Conservation (phyloP, 805 yeast species). For the Metschnikowia aberdeeniae region DNA sequence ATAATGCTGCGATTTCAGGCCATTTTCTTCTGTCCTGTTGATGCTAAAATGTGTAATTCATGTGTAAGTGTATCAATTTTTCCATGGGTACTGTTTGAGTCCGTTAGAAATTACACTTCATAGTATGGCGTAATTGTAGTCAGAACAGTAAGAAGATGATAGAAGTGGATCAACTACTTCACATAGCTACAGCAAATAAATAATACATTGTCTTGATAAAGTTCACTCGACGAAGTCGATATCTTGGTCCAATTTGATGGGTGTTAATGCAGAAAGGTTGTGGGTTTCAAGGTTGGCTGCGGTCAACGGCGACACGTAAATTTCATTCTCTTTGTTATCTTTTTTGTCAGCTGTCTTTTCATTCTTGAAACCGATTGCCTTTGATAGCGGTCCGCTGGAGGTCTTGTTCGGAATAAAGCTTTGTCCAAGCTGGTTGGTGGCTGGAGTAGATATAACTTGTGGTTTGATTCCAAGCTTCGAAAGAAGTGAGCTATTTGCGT, state of each 20-base stretch:
- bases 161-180: too few relatives aligned
- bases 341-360: conserved; percentile 5
- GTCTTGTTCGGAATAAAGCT: conserved; percentile 6
- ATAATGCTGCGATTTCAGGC: too few relatives aligned
- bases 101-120: too few relatives aligned
- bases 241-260: conserved; percentile 4
- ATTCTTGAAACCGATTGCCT: neutral
- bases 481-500: conserved; percentile 32
- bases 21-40: too few relatives aligned
- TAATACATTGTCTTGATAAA: neutral
- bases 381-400: neutral
- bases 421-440: conserved; percentile 15
- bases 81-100: too few relatives aligned
- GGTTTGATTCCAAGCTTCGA: conserved; percentile 40
- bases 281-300: conserved; percentile 18
- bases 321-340: conserved; percentile 11
- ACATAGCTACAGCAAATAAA: neutral
- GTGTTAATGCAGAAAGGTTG: conserved; percentile 10
- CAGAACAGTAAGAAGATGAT: too few relatives aligned
- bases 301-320: conserved; percentile 12
- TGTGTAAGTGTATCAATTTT: too few relatives aligned
- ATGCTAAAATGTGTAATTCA: too few relatives aligned
- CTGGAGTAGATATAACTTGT: conserved; percentile 33
- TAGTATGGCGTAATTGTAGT: too few relatives aligned
- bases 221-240: conserved; percentile 15